A percentile compares a stretch with the other conserved stretches of the same genome.
Conservation (phyloP, 768 basidiomycete genomes). For the Boletus sensibilis region DNA sequence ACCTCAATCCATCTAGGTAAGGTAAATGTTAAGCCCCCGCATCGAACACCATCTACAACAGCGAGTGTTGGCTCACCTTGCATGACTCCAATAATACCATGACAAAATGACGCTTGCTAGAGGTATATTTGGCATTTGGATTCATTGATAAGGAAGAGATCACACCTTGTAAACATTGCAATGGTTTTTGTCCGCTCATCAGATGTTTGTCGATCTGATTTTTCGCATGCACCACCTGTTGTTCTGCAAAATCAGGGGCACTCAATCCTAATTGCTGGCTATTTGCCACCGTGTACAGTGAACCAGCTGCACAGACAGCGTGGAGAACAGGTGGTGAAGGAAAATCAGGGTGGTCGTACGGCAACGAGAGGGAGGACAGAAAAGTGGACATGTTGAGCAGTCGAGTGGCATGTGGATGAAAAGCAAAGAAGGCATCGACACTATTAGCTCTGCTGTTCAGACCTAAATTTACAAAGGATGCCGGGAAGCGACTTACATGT, state of each 20-base stretch:
- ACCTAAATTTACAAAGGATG: neutral
- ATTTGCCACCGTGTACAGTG: conserved; percentile 67
- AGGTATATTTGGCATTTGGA: neutral
- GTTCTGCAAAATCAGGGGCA: conserved; percentile 53
- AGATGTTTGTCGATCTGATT: conserved; percentile 48
- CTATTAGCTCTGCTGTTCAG: conserved; percentile 32
- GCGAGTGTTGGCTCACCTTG: conserved; percentile 45
- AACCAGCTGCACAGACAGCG: conserved; percentile 82
- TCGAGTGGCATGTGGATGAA: conserved; percentile 70
- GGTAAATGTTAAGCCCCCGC: neutral
- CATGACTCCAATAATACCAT: conserved; percentile 77
- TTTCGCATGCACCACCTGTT: conserved; percentile 57
- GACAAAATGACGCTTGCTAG: conserved; percentile 61
- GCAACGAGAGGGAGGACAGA: conserved; percentile 58
- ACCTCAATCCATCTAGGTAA: conserved; percentile 70
- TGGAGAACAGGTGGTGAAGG: conserved; percentile 72
- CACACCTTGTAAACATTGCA: conserved; percentile 63
- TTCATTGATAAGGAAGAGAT: neutral
- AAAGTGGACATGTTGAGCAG: conserved; percentile 70
- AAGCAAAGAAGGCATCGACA: conserved; percentile 77
- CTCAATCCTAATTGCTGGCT: conserved; percentile 7
- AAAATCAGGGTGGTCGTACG: conserved; percentile 70
- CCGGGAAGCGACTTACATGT: conserved; percentile 49
- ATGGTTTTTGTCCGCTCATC: conserved; percentile 51
- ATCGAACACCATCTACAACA: neutral